These are phyloP conservation scores for Microdochium bolleyi DNA, from an alignment of 2,329 filamentous ascomycete species.

Conservation along the genomic window DNA sequence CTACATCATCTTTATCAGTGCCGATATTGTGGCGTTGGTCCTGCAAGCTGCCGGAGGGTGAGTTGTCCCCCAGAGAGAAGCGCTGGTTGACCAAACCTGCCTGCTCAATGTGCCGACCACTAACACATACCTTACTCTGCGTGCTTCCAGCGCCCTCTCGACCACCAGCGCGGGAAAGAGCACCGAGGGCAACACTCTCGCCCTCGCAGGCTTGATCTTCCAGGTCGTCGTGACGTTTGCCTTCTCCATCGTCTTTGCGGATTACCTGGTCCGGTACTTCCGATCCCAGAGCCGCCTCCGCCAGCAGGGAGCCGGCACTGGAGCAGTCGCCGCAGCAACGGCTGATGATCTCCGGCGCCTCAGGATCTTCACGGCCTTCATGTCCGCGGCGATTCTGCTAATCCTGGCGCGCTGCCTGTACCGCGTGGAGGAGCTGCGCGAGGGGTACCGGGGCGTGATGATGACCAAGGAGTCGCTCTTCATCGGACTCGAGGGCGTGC, in stretches of 20 bases:
- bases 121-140: too few species aligned
- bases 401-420: constrained; percentile 52
- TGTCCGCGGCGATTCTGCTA: constrained; percentile 41
- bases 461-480: constrained; percentile 38
- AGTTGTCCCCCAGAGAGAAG: not conserved
- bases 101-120: constrained; percentile 26
- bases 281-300: not conserved
- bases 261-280: constrained; percentile 27
- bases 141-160: constrained; percentile 28
- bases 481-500: constrained; percentile 36
- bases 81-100: not conserved
- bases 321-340: not conserved
- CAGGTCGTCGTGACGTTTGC: constrained; percentile 47
- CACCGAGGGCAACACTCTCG: constrained; percentile 36
- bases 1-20: constrained; percentile 24
- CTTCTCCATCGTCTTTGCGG: constrained; percentile 39
- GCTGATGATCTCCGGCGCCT: constrained; percentile 18
- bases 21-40: constrained; percentile 32
- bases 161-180: constrained; percentile 34
- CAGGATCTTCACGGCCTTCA: constrained; percentile 40
- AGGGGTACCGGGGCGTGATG: constrained; percentile 45
- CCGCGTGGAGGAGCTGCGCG: constrained; percentile 48
- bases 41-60: constrained; percentile 33
- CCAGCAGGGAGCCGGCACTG: not conserved
- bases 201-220: constrained; percentile 47